Base-by-base conservation (phyloP, 225 moss, liverwort and hornwort species). In the Climacium dendroides region DNA sequence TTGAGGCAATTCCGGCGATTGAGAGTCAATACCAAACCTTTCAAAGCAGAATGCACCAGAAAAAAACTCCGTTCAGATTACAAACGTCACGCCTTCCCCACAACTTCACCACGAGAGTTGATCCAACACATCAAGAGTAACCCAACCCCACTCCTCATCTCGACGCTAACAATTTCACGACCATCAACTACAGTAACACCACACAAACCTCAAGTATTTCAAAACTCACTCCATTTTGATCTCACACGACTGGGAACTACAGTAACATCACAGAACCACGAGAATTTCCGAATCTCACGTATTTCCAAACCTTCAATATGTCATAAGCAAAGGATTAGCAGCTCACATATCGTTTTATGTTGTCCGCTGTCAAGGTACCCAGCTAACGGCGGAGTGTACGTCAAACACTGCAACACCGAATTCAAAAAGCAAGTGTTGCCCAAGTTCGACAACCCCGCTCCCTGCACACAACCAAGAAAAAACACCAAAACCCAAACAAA, bases 381-480 rank as follows among this genome's bases (percentile, higher is more conserved):
- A 59, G 98, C 96, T 69, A 98, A 92, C 19, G 97, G 98, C 82
- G 98, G 98, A 58, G 96, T 98, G 91, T 98, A 98, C 11, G 98
- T 98, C 43, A 98, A 92, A 85, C 98, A 98, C 86, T 98, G 98
- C 78, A 98, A 85, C 25, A 98, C 98, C 28, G 98, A 96, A 91
- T 98, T 98, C 76, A 98, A 59, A 52, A 98, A 98, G 83, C 98
- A 98, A 34, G 98, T 98, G 83, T 98, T 98, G 16, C 98, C 98
- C 77, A 98, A 85, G 81, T 98, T 98, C 73, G 95, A 94, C 43
- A 98, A 81, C 25, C 96, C 98, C 83, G 95, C 97, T 85, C 98
- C 98, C 98, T 98, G 91, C 85, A 90, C 50, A 52, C 47, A 78
- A 57, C 32, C 86, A 58, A 58, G 57, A 26, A 7, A 43, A 54